Base-by-base conservation (phyloP, 2,329 filamentous ascomycete genomes). In the Fusarium sp. region DNA sequence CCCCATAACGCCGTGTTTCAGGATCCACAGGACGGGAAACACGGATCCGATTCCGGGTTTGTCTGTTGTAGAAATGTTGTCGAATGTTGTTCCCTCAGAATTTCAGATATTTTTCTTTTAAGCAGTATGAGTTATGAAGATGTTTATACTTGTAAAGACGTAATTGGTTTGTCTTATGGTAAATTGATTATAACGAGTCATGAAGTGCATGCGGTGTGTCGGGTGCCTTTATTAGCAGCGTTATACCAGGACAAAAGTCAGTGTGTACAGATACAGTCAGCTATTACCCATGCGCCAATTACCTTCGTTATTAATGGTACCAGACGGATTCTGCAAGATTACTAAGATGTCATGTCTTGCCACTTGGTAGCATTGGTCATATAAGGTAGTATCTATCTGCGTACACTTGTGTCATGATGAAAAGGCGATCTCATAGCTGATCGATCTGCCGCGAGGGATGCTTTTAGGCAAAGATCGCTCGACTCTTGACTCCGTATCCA, bases 1-100 rank as follows among this genome's bases (percentile, higher is more conserved):
- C 20, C 23, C 66, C 55, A 47, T 54, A 39, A 36, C 55, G 66
- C 65, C 66, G 65, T 58, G 56, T 62, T 69, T 68, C 66, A 58
- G 45, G 66, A 39, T 45, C 56, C 51, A 55, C 60, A 35, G 20
- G 40, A 39, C 50, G 42, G 56, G n/a, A 51, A 48, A 47, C 20
- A 43, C 55, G 55, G 49, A 23, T 53, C 55, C 42, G 55, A 36
- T 52, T 47, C 27, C 33, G 63, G 51, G 21, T 13, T 62, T 55
- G 11, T 37, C 15, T 50, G 45, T 42, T 46, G 47, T 37, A 55
- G 23, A 35, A 35, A 33, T 25, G 14, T 48, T 41, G 8, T 25
- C 25, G 17, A 39, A 45, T 29, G 14, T 39, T 18, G 5, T 13
- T 18, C 13, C n/a, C 31, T 27, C 13, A 36, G 6, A 39, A 29